Percentiles rank a stretch among this genome's conserved stretches.
Evolutionary conservation across 495 filamentous ascomycete genomes (phyloP).

Genomic region (Darksidea phi): DNA sequence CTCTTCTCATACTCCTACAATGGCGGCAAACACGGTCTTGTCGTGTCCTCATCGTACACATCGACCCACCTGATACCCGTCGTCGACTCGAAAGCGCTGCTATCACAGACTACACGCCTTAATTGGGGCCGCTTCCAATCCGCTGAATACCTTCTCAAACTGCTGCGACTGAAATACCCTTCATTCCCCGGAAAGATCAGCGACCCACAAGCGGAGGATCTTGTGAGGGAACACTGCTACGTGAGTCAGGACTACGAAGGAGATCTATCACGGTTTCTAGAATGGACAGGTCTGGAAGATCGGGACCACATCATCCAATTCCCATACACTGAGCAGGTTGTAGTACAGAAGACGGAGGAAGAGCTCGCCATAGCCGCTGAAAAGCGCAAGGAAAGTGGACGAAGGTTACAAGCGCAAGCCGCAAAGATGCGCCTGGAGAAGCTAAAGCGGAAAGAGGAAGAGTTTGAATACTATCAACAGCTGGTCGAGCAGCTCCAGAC

Average conservation of each 20-base stretch:
- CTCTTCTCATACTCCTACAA: slow-evolving; percentile 95
- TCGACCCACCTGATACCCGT: slow-evolving; percentile 96
- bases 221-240: slow-evolving; percentile 88
- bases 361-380: slow-evolving; percentile 86
- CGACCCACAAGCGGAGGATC: slow-evolving; percentile 77
- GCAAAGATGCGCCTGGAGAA: slow-evolving; percentile 95
- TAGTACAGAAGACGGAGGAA: slow-evolving; percentile 86
- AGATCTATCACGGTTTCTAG: slow-evolving; percentile 71
- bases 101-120: slow-evolving; percentile 78
- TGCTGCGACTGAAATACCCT: slow-evolving; percentile 91
- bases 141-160: slow-evolving; percentile 84
- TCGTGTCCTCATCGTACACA: slow-evolving; percentile 87
- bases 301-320: slow-evolving; percentile 87
- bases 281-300: slow-evolving; percentile 86
- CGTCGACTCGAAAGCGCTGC: slow-evolving; percentile 74
- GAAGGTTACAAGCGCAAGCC: slow-evolving; percentile 90
- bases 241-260: slow-evolving; percentile 76
- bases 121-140: slow-evolving; percentile 93
- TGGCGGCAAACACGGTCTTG: slow-evolving; percentile 78
- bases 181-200: slow-evolving; percentile 81
- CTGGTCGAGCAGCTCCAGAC: slow-evolving; percentile 64
- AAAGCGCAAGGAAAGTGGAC: slow-evolving; percentile 86
- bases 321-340: slow-evolving; percentile 85
- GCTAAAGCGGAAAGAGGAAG: slow-evolving; percentile 90
- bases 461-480: slow-evolving; percentile 88